Base-by-base conservation (phyloP, 352 stramenopile species). In the Lagenidium sp. region DNA sequence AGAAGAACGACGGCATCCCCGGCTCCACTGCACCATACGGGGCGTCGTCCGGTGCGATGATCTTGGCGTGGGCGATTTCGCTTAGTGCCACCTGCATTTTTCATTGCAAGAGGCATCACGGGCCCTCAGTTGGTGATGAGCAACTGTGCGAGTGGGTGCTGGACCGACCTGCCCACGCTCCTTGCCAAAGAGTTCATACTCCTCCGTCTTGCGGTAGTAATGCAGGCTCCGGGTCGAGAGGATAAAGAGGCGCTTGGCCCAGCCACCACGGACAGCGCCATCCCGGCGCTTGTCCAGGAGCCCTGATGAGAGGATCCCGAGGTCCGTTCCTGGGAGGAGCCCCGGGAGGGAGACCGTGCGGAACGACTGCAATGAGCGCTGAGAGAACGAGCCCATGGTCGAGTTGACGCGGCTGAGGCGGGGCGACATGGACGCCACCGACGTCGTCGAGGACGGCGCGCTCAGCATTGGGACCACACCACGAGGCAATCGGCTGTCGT, bases 191-290 rank as follows among this genome's bases (percentile, higher is more conserved):
- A 93, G 64, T 44, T 93, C 81, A 37, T 54, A 54, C 39, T 93
- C 81, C 39, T 93, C 78, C 7, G 61, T 63, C 48, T 91, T 91
- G 20, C 81, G 76, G 47, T 87, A 93, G 53, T 93, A 93, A 41
- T 93, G 81, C 28, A 90, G 40, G 30, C 78, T 84, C 19, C 72
- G 71, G 15, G 78, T 87, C 32, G 76, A 89, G 22, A 93, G 38
- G 15, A 93, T 79, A 50, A 93, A 93, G 30, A 91, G 66, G 1
- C 81, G 66, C 41, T 76, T 76, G 18, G 81, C 78, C 79, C 77
- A 93, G 12, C 81, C 81, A 13, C 78, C 78, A 15, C 81, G 76
- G 22, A 93, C 81, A 11, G 81, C 81, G 15, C 81, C 81, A 41
- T 93, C 81, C 29, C 81, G 76, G 26, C 76, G 78, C 41, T 93